Base-by-base conservation (phyloP, 441 rosid genomes). In the Jatropha podagrica region DNA sequence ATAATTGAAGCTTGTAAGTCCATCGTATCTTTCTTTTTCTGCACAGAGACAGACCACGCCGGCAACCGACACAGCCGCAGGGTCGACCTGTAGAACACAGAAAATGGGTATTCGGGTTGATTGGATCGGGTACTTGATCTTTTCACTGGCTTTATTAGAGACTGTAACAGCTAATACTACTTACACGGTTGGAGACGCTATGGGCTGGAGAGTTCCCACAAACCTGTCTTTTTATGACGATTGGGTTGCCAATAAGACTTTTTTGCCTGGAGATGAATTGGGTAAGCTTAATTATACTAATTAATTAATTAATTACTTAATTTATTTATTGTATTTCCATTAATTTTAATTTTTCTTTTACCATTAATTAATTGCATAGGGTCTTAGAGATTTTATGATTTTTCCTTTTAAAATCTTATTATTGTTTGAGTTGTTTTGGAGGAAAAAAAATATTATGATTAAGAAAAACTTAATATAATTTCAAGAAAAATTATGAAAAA, bases 51-150 rank as follows among this genome's bases (percentile, higher is more conserved):
- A 54, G 8, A 17, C 17, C 8, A 11, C 1, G 5, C 3, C 3
- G 12, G 13, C 5, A 7, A 27, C 12, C 27, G 37, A 12, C 27
- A 32, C 32, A 32, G 3, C 15, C 15, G 46, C 32, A 40, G 74
- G 74, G 74, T 41, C 74, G 74, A 71, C 64, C 74, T 72, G 74
- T 3, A 27, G 58, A 46, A 60, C 75, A 72, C 56, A 26, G 38
- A 23, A 17, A 42, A 60, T 61, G 64, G 37, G 26, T 17, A 10
- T 17, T 17, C n/a, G 3, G 20, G 7, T 44, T 13, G 13, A 12
- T 11, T 15, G 6, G 10, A 27, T 48, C 5, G 7, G 17, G 41
- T 42, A 7, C 4, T 7, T 54, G 48, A 38, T 54, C 6, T 4
- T 48, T 6, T 2, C 46, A 9, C 17, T 72, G 58, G 17, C 55